Evolutionary conservation across 1,284 basidiomycete species (phyloP), one percentile per base, ranked within the genome.

Genomic region (Hemileia vastatrix): DNA sequence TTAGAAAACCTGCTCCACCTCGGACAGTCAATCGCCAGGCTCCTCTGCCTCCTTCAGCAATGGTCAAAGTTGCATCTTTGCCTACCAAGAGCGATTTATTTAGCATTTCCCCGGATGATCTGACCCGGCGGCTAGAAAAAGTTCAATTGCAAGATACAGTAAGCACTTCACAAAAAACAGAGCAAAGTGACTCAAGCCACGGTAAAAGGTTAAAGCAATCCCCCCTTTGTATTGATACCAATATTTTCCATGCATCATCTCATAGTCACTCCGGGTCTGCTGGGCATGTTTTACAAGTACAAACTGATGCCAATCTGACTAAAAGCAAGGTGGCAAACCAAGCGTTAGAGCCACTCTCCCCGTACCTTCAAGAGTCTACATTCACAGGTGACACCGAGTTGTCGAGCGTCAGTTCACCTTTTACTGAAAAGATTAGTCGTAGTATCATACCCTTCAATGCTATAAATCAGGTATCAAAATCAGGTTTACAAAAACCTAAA

Each of bases 261-360:
- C n/a, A n/a, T n/a, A 24, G 31, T 18, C 19, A 19, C 15, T 11
- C 21, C 6, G 33, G 52, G 21, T 23, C 57, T 19, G 23, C 40
- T 1, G 32, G 57, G 1, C 57, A 58, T 18, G 5, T 11, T 48
- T 27, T 53, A 19, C 36, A 32, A 15, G 27, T 31, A 9, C 51
- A 53, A 27, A 53, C 51, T 15, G 51, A 53, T 53, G 51, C 51
- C n/a, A 53, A 31, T 36, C n/a, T n/a, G n/a, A n/a, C n/a, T n/a
- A n/a, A n/a, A n/a, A n/a, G n/a, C n/a, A n/a, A n/a, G 24, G 15
- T 47, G 45, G 2, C 45, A 47, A 18, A 11, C 47, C 4, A 11
- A 27, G 6, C 56, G n/a, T n/a, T 50, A 24, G 21, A 45, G 23
- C 55, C 55, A 33, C 32, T 50, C 21, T 49, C 47, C 11, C 49